phyloP scores from a whole-genome alignment of 2,329 filamentous ascomycete species.

The Pseudofabraea citricarpa region DNA sequence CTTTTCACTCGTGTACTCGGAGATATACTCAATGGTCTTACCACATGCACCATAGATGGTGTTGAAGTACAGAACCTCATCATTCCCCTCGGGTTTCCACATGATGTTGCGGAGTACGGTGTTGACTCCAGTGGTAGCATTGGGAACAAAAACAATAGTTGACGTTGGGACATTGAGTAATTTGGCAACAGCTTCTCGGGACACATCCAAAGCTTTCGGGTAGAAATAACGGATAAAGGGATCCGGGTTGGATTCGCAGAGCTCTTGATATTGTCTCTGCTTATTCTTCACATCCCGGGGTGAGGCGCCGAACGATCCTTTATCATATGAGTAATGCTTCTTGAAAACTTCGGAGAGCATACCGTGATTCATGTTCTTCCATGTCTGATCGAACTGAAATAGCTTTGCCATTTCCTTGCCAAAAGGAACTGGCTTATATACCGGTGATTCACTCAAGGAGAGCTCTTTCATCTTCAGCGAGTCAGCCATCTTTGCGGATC shows the following conservation, averaged over 20 bases:
- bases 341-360: background rate
- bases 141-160: conserved; percentile 71
- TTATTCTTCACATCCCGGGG: conserved; percentile 57
- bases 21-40: conserved; percentile 66
- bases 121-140: conserved; percentile 76
- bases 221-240: conserved; percentile 69
- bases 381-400: conserved; percentile 27
- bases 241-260: conserved; percentile 66
- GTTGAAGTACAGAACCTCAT: conserved; percentile 74
- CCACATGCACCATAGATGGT: conserved; percentile 72
- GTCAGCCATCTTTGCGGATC: too few species aligned
- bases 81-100: conserved; percentile 55
- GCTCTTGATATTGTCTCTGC: conserved; percentile 61
- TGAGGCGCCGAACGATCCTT: conserved; percentile 74
- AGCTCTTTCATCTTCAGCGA: conserved; percentile 15
- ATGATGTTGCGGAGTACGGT: conserved; percentile 71
- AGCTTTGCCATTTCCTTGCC: conserved; percentile 29
- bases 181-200: conserved; percentile 58
- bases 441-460: conserved; percentile 10
- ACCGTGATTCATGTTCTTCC: conserved; percentile 32
- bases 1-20: conserved; percentile 52
- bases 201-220: conserved; percentile 56
- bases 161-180: conserved; percentile 61
- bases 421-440: conserved; percentile 22
- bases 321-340: background rate